Base-by-base conservation (phyloP, 208 protist genomes). In the Acanthamoeba triangularis region DNA sequence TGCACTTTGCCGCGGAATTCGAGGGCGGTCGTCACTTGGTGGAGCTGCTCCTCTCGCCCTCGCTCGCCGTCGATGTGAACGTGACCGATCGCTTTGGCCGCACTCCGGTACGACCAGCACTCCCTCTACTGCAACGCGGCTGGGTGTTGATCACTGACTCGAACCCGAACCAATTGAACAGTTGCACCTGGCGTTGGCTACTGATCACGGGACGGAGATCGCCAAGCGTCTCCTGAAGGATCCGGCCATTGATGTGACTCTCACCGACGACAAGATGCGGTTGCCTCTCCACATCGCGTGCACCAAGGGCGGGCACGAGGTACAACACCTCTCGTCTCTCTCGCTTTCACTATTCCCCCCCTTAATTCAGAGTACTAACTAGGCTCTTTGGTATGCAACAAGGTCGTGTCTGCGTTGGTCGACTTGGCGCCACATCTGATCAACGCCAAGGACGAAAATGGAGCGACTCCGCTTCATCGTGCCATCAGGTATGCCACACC, bases 181-280 rank as follows among this genome's bases (percentile, higher is more conserved):
- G 78, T 20, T 87, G 52, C 78, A 63, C 30, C 10, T 87, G 41
- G 78, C 78, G 3, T 18, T 87, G 78, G 28, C 6, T 1, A n/a
- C 20, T 2, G 23, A 87, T 25, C 47, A 87, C 23, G 47, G 78
- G 52, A 87, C n/a, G 28, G 78, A 59, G 7, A 37, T 87, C 5
- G 78, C 49, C n/a, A 63, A 87, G 78, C 78, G 78, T 6, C 28
- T 87, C 30, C 18, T 87, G 28, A 61, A 33, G 78, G 47, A 87
- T 0, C 49, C 78, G 7, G 44, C 41, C 8, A 61, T 87, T 13
- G 78, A 87, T 23, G 78, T 87, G 23, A 28, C 78, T 18, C 16
- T 87, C 23, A 28, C 28, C 28, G 52, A 87, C 78, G 5, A 20
- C 0, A 61, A 37, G 25, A 10, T 11, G 11, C 49, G 52, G 5